phyloP scores from a whole-genome alignment of 1,284 basidiomycete genomes.

The Fistulinella cinereoalba region DNA sequence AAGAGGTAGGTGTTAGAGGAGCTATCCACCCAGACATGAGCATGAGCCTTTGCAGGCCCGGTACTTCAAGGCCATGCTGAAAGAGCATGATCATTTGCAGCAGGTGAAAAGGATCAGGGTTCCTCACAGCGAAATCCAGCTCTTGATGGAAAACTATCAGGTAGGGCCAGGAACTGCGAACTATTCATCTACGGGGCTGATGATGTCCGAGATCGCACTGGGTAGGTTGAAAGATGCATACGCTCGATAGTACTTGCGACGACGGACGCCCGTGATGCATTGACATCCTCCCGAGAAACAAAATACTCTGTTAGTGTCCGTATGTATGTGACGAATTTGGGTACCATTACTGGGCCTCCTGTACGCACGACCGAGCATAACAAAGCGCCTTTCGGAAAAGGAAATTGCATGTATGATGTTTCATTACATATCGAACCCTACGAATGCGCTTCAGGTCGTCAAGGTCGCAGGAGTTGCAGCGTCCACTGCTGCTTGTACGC shows the following conservation, averaged over 20 bases:
- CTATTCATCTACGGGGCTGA: conserved; percentile 6
- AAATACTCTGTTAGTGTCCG: too few relatives aligned
- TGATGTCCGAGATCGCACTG: conserved; percentile 35
- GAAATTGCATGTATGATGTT: too few relatives aligned
- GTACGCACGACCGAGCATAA: too few relatives aligned
- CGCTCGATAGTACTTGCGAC: conserved; percentile 13
- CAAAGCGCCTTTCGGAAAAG: too few relatives aligned
- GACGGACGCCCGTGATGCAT: background rate
- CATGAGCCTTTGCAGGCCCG: conserved; percentile 55
- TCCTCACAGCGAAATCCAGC: conserved; percentile 57
- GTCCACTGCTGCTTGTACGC: too few relatives aligned
- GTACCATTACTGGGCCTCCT: too few relatives aligned
- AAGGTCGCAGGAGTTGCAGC: too few relatives aligned
- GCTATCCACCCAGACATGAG: background rate
- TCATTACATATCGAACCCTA: too few relatives aligned
- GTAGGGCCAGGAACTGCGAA: conserved; percentile 34
- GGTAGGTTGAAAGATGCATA: conserved; percentile 38
- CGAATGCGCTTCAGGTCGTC: too few relatives aligned
- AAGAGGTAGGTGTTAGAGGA: conserved; percentile 61
- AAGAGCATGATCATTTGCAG: conserved; percentile 69
- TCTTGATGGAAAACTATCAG: conserved; percentile 64
- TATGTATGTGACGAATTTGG: too few relatives aligned
- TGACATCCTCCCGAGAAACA: too few relatives aligned
- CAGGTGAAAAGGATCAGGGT: conserved; percentile 74
- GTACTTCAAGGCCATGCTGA: conserved; percentile 86